Evolutionary conservation across 2,329 filamentous ascomycete genomes (phyloP).

Genomic region (Colletotrichum spinosum): DNA sequence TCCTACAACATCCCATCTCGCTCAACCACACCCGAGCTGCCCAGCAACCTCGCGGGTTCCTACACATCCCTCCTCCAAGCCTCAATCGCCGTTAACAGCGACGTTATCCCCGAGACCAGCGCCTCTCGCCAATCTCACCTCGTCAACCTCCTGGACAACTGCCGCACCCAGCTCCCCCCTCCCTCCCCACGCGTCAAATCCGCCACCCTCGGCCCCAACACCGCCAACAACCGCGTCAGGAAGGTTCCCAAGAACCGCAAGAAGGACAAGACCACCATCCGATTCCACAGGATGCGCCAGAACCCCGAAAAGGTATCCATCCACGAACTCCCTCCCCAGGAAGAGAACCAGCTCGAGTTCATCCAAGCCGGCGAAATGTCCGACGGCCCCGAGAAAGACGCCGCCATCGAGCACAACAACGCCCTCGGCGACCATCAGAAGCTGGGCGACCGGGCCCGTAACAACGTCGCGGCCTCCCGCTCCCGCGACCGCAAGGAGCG

Average conservation of each 20-base stretch:
- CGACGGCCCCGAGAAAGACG: slow-evolving; percentile 32
- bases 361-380: slow-evolving; percentile 32
- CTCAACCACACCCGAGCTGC: no score
- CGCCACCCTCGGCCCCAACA: no score
- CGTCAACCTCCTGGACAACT: no score
- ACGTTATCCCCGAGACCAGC: no score
- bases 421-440: slow-evolving; percentile 42
- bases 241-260: no score
- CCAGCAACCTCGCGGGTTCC: no score
- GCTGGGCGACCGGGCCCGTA: slow-evolving; percentile 46
- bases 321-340: not conserved
- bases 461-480: slow-evolving; percentile 53
- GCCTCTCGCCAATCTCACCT: no score
- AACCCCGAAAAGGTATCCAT: not conserved
- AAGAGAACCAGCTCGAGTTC: slow-evolving; percentile 37
- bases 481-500: slow-evolving; percentile 42
- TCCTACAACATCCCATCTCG: slow-evolving; percentile 3
- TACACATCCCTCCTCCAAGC: not conserved
- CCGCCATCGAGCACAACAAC: slow-evolving; percentile 41
- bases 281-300: not conserved
- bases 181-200: no score
- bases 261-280: no score
- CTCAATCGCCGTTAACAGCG: no score
- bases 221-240: no score
- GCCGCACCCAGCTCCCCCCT: no score